phyloP scores from a whole-genome alignment of 1,284 basidiomycete species.

The Rhodotorula sp. region DNA sequence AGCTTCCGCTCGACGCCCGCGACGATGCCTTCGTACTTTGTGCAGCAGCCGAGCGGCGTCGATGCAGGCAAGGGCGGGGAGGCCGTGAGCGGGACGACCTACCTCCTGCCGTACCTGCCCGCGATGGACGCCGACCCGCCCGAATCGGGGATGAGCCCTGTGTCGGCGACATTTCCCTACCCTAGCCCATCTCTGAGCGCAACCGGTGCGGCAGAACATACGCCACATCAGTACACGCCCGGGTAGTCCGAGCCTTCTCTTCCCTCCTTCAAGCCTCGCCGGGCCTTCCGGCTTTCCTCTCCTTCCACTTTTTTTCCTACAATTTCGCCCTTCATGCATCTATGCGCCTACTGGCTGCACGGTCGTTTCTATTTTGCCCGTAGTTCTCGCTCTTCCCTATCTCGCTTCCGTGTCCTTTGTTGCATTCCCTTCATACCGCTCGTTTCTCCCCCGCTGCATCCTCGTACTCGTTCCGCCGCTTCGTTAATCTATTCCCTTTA shows the following conservation, averaged over 20 bases:
- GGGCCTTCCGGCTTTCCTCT: neutral
- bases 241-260: neutral
- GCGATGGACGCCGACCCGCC: slow-evolving; percentile 26
- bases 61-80: neutral
- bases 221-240: neutral
- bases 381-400: too few relatives aligned
- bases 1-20: slow-evolving; percentile 31
- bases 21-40: slow-evolving; percentile 29
- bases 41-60: neutral
- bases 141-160: neutral
- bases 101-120: slow-evolving; percentile 21
- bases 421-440: neutral
- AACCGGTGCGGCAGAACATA: neutral
- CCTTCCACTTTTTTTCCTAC: too few relatives aligned
- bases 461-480: neutral
- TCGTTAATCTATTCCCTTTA: neutral
- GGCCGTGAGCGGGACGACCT: neutral
- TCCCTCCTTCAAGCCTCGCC: neutral
- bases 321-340: neutral
- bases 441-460: neutral
- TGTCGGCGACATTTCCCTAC: slow-evolving; percentile 22
- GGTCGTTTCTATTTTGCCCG: neutral
- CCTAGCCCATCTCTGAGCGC: slow-evolving; percentile 2
- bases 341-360: neutral
- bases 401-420: neutral